Percentiles rank a stretch among this genome's conserved stretches.
Conservation (phyloP, 2,329 filamentous ascomycete species). For the Aspergillus amoenus region DNA sequence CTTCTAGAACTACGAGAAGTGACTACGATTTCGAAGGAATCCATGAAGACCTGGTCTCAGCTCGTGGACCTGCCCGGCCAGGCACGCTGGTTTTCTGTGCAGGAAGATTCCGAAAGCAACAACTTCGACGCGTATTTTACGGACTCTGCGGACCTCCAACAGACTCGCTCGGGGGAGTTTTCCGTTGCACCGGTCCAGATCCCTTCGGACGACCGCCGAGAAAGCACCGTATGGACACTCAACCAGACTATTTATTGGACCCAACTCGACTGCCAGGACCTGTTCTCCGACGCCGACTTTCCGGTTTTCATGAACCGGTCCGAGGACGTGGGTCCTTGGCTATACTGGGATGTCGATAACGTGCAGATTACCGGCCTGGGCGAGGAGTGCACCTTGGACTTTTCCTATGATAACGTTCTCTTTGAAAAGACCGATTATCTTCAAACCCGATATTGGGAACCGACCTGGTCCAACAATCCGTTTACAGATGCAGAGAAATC, state of each 20-base stretch:
- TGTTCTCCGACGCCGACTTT: conserved; percentile 20
- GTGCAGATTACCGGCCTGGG: conserved; percentile 20
- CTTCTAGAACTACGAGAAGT: conserved; percentile 33
- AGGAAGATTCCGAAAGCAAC: conserved; percentile 25
- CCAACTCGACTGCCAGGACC: conserved; percentile 23
- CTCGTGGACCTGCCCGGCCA: conserved; percentile 29
- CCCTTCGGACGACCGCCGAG: conserved; percentile 19
- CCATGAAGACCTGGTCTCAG: conserved; percentile 30
- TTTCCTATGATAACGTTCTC: conserved; percentile 30
- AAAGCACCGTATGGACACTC: conserved; percentile 30
- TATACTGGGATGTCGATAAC: conserved; percentile 30
- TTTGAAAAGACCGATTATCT: conserved; percentile 30
- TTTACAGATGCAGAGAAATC: conserved; percentile 17
- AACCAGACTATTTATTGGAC: conserved; percentile 36
- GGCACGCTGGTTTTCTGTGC: conserved; percentile 30
- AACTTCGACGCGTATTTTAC: conserved; percentile 24
- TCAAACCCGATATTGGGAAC: conserved; percentile 38
- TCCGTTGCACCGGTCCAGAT: conserved; percentile 35
- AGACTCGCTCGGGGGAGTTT: conserved; percentile 28
- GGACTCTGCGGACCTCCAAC: conserved; percentile 17
- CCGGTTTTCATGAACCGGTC: conserved; percentile 20
- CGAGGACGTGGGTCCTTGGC: conserved; percentile 11
- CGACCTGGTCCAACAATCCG: conserved; percentile 19
- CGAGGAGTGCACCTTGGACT: conserved; percentile 26
- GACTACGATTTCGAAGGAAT: conserved; percentile 18